Evolutionary conservation across 768 basidiomycete genomes (phyloP).

Genomic region (Lactarius vividus): DNA sequence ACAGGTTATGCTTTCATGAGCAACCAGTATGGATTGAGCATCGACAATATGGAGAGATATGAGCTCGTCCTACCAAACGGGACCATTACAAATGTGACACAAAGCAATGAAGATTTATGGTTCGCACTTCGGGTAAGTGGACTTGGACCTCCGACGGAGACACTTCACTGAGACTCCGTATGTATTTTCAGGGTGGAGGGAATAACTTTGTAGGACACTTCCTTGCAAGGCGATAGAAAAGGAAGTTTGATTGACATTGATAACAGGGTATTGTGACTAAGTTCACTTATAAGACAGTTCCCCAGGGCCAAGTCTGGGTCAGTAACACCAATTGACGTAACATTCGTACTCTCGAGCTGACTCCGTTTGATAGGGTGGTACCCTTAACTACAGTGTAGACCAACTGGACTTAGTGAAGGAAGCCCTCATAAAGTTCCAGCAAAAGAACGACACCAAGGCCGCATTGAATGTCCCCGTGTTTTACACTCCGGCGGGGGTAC

Average conservation of each 20-base stretch:
- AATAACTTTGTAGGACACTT: conserved; percentile 20
- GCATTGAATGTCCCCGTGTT: background rate
- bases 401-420: background rate
- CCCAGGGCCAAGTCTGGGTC: conserved; percentile 3
- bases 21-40: no score
- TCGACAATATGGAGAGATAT: conserved; percentile 34
- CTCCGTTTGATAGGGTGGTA: conserved; percentile 1
- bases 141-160: no score
- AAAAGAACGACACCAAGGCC: conserved; percentile 5
- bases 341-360: background rate
- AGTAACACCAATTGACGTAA: background rate
- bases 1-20: no score
- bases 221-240: no score
- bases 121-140: conserved; percentile 17
- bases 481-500: conserved; percentile 3
- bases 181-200: conserved; percentile 10
- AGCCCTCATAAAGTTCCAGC: conserved; percentile 6
- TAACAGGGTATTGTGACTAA: conserved; percentile 8
- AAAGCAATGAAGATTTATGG: background rate
- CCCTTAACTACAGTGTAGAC: background rate
- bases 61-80: conserved; percentile 36
- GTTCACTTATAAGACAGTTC: conserved; percentile 3
- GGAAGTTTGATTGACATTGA: background rate
- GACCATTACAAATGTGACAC: conserved; percentile 11
- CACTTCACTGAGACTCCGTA: background rate